Evolutionary conservation across 768 basidiomycete species (phyloP).

Genomic region (Xerocomellus intermedius): DNA sequence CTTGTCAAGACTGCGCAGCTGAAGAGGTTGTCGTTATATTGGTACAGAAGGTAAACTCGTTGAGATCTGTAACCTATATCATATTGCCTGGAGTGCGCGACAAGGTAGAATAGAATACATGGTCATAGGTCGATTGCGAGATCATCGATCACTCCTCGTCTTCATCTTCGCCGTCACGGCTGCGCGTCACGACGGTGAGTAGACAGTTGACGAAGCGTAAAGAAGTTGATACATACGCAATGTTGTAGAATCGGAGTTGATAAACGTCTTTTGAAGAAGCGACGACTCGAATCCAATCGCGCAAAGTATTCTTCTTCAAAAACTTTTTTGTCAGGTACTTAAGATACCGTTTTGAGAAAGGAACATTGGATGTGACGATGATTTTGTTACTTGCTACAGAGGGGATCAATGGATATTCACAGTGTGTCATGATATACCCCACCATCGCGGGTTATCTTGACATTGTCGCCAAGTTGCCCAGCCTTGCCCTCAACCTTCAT

Average conservation of each 20-base stretch:
- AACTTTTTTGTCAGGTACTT: slow-evolving; percentile 99
- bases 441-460: slow-evolving; percentile 90
- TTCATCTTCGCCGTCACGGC: slow-evolving; percentile 53
- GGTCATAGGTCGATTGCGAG: background rate
- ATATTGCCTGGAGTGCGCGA: slow-evolving; percentile 5
- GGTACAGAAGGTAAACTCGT: background rate
- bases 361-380: slow-evolving; percentile 79
- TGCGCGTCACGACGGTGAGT: slow-evolving; percentile 15
- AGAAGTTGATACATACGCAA: slow-evolving; percentile 55
- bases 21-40: background rate
- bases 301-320: slow-evolving; percentile 94
- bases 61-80: background rate
- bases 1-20: background rate
- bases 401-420: slow-evolving; percentile 2
- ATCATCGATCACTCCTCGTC: slow-evolving; percentile 42
- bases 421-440: slow-evolving; percentile 15
- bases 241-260: slow-evolving; percentile 93
- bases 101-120: slow-evolving; percentile 2
- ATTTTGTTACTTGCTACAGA: slow-evolving; percentile 72
- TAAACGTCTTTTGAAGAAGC: slow-evolving; percentile 92
- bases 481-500: slow-evolving; percentile 92
- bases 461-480: slow-evolving; percentile 86
- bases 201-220: background rate
- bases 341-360: slow-evolving; percentile 95
- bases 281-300: slow-evolving; percentile 98